These are phyloP conservation scores for Ceratocystis alfenasii DNA, from an alignment of 2,329 filamentous ascomycete species.

Conservation along the genomic window DNA sequence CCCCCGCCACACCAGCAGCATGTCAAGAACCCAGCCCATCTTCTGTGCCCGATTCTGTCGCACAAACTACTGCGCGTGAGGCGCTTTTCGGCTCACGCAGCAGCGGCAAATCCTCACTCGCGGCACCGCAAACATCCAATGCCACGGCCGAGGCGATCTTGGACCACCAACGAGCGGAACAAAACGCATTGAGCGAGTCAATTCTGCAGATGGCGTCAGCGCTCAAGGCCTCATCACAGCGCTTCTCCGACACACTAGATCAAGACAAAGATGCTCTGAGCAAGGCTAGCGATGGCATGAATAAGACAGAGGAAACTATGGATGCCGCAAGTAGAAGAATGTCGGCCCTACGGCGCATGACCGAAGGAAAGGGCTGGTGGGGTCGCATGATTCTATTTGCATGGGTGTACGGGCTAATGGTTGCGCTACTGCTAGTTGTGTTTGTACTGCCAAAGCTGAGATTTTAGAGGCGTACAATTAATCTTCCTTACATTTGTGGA, in stretches of 20 bases:
- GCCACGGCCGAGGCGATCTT: constrained; percentile 59
- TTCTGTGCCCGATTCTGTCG: background rate
- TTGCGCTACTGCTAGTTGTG: constrained; percentile 66
- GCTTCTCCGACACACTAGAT: constrained; percentile 61
- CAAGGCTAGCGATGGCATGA: constrained; percentile 61
- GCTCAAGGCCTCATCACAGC: constrained; percentile 61
- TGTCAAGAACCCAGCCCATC: background rate
- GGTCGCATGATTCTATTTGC: constrained; percentile 72
- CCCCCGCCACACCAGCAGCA: background rate
- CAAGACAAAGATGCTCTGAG: constrained; percentile 58
- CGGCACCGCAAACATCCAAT: constrained; percentile 33
- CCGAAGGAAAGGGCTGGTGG: constrained; percentile 80
- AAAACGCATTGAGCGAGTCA: constrained; percentile 68
- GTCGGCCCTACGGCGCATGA: constrained; percentile 65
- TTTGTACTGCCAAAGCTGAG: constrained; percentile 79
- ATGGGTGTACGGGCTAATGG: constrained; percentile 70
- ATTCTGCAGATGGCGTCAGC: constrained; percentile 69
- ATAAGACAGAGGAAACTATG: constrained; percentile 64
- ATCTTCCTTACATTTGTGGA: no score
- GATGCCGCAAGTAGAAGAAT: constrained; percentile 64
- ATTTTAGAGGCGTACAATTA: constrained; percentile 41
- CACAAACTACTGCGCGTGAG: constrained; percentile 14
- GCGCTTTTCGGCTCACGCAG: constrained; percentile 2
- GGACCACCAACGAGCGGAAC: constrained; percentile 64
- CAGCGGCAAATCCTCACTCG: constrained; percentile 26